Base-by-base conservation (phyloP, 169 alveolate genomes). In the Eimeria sp. region DNA sequence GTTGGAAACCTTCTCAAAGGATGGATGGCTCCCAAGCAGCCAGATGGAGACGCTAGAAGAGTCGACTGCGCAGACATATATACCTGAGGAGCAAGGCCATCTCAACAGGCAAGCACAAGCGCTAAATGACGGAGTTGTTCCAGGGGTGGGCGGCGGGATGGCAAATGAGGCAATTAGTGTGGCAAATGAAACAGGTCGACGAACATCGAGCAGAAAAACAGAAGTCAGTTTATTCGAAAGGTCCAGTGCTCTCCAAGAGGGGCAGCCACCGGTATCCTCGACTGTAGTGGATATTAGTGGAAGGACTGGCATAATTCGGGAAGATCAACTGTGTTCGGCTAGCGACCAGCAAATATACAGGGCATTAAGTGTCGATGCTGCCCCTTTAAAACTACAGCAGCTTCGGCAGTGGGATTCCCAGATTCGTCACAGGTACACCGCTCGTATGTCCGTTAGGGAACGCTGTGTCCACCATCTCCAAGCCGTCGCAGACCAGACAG, bases 291-390 rank as follows among this genome's bases (percentile, higher is more conserved):
- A 63, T 30, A 40, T 70, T 58, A 43, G 43, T 25, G 30, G 43
- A 9, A 58, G 78, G 30, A 30, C 5, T 6, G 45, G 22, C n/a
- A 2, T 20, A 18, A 3, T 40, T n/a, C 54, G 45, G 30, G 91
- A 83, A 30, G 65, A 34, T 40, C 93, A 5, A n/a, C n/a, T 58
- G 58, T 40, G 82, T 22, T 22, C 82, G 30, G 18, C 49, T 10
- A 51, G 25, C 27, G 27, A 57, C 22, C n/a, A 73, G 18, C 57
- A 16, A 14, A 51, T 61, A 16, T 86, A 82, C 80, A 58, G 82
- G 93, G 93, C 80, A 18, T 49, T 61, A 20, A 86, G 93, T n/a
- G 93, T 86, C 93, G 72, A 86, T 30, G 61, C 82, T 86, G 93
- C 93, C 40, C 82, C 93, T 20, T 34, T 86, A 63, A 51, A 22